Evolutionary conservation across 192 early-diverging fungal genomes (phyloP), one percentile per base, ranked within the genome.

Genomic region (Dispira parvispora): DNA sequence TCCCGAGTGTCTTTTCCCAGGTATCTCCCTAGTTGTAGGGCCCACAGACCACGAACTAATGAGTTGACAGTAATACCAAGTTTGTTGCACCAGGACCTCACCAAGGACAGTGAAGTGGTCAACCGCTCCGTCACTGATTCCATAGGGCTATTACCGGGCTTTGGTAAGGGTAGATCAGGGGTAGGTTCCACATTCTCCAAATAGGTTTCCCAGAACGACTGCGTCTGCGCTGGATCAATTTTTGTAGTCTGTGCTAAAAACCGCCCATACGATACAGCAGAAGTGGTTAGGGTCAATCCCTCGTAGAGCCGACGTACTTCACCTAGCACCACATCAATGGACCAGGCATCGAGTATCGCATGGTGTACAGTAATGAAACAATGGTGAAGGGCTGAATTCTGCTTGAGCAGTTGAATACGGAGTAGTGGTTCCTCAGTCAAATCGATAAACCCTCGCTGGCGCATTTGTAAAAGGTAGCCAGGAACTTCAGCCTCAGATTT

Each of bases 291-390:
- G 21, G 38, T 32, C 28, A 45, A 16, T n/a, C n/a, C 58, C 20
- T 61, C 42, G 58, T 61, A 61, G 10, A 43, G 42, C 13, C n/a
- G 43, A 8, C 43, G 3, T 6, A 44, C n/a, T 44, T 61, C 58
- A 25, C 14, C 18, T 42, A 44, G 11, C 2, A 61, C 43, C n/a
- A 61, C 45, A 16, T 61, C 25, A 8, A 21, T n/a, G 26, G 58
- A 61, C 58, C 58, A 61, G 18, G 58, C 58, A 25, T 61, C 58
- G 12, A 61, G 58, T 44, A 61, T 38, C 11, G 58, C 58, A n/a
- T 61, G 58, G 42, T 61, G 58, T 6, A 44, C 43, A 12, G 58
- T 44, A 14, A 61, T 21, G 42, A 61, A 44, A 6, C 16, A n/a
- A 0, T 18, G 11, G 43, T 61, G 58, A 21, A 1, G 2, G 42